A percentile compares a stretch with the other conserved stretches of the same genome.
These are phyloP conservation scores for Leptomonas pyrrhocoris DNA, from an alignment of 208 protist genomes.

Conservation along the genomic window DNA sequence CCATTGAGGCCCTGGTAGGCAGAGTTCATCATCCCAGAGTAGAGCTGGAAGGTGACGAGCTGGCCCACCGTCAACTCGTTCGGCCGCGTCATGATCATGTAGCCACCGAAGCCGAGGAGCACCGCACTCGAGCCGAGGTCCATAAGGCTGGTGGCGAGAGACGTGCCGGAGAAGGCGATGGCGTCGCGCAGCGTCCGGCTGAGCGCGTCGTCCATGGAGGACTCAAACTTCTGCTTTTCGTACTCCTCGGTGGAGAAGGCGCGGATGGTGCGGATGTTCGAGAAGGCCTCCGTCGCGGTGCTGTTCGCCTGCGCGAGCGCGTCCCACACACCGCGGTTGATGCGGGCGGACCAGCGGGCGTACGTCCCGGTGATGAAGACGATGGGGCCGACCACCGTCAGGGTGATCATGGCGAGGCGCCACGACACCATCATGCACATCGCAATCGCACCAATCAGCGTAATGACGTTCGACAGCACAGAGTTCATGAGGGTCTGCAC, in stretches of 20 bases:
- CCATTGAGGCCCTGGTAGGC: slow-evolving; percentile 50
- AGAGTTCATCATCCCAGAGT: slow-evolving; percentile 53
- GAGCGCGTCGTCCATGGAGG: slow-evolving; percentile 47
- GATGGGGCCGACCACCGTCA: slow-evolving; percentile 56
- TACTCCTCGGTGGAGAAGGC: slow-evolving; percentile 59
- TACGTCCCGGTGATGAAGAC: slow-evolving; percentile 57
- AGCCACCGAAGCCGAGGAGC: slow-evolving; percentile 54
- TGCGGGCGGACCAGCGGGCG: slow-evolving; percentile 43
- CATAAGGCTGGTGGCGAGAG: slow-evolving; percentile 41
- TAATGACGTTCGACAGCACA: slow-evolving; percentile 49
- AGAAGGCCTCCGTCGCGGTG: slow-evolving; percentile 59
- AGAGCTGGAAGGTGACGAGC: slow-evolving; percentile 64
- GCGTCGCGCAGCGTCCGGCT: slow-evolving; percentile 47
- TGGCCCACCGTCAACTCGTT: slow-evolving; percentile 50
- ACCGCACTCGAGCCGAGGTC: slow-evolving; percentile 43
- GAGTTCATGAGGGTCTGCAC: slow-evolving; percentile 51
- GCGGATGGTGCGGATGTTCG: slow-evolving; percentile 68
- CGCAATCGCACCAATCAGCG: slow-evolving; percentile 40
- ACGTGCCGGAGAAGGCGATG: slow-evolving; percentile 42
- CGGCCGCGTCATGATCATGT: slow-evolving; percentile 48
- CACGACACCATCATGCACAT: slow-evolving; percentile 60
- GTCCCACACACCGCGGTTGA: slow-evolving; percentile 61
- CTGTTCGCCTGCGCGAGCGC: slow-evolving; percentile 57
- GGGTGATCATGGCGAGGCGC: slow-evolving; percentile 57
- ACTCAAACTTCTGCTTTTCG: slow-evolving; percentile 41